A percentile compares a stretch with the other conserved stretches of the same genome.
phyloP scores from a whole-genome alignment of 1,139 yeast species.

The Kodamaea alishanica region DNA sequence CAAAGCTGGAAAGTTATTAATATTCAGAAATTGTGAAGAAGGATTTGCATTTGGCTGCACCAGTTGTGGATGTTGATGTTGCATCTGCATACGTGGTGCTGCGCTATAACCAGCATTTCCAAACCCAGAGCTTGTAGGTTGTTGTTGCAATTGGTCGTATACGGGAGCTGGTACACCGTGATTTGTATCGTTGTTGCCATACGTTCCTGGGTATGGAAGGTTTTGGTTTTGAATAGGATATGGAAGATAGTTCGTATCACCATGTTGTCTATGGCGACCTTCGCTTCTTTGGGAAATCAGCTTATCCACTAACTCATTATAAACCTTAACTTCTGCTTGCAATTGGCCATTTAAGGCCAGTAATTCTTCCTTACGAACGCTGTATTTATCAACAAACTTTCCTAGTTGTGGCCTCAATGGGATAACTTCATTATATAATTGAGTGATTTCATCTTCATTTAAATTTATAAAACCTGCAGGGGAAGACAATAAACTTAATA shows the following conservation, averaged over 20 bases:
- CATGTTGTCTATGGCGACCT: constrained; percentile 3
- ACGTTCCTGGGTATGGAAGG: constrained; percentile 10
- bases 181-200: constrained; percentile 5
- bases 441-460: constrained; percentile 45
- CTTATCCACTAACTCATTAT: constrained; percentile 66
- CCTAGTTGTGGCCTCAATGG: constrained; percentile 74
- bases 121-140: constrained; percentile 37
- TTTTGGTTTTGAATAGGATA: constrained; percentile 16
- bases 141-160: constrained; percentile 21
- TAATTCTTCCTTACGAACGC: constrained; percentile 71
- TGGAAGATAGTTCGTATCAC: constrained; percentile 12
- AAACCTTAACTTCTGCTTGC: constrained; percentile 60
- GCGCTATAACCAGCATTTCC: constrained; percentile 23
- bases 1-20: constrained; percentile 30
- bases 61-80: constrained; percentile 1
- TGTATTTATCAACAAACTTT: constrained; percentile 68
- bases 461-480: constrained; percentile 15
- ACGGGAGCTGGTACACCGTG: constrained; percentile 4
- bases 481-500: constrained; percentile 48
- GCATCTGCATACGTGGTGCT: neutral
- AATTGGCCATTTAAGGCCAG: constrained; percentile 67
- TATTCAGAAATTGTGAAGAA: constrained; percentile 24
- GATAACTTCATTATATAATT: constrained; percentile 63
- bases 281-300: constrained; percentile 29
- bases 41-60: neutral